Evolutionary conservation across 306 rosid species (phyloP), one percentile per base, ranked within the genome.

Genomic region (Potentilla sterilis): DNA sequence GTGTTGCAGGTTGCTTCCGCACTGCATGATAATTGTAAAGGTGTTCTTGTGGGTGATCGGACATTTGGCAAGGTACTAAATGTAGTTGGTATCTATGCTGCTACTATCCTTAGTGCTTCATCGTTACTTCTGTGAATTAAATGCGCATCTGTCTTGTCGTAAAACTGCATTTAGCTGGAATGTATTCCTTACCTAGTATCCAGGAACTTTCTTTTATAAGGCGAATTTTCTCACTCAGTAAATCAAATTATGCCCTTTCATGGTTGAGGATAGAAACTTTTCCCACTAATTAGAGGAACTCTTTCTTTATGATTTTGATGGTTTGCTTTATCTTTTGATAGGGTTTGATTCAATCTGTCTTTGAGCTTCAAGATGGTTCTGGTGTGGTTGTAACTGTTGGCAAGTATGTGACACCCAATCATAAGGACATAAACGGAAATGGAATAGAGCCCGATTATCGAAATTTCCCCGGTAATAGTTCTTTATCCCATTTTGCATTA

Each of bases 311-410:
- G 52, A 72, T 74, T 51, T 76, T 82, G 74, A 77, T 63, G 69
- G 68, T 46, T 37, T 75, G 70, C 51, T 46, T 46, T 46, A 13
- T 46, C n/a, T 62, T 77, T 37, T 72, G 21, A 62, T 85, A 92
- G 97, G 97, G 99, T 73, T 79, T 95, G 73, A 92, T 95, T 80
- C 97, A 95, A 82, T 95, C 99, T 76, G 97, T 95, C 66, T 95
- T 95, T 73, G 97, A 95, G 80, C 97, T 92, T 81, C 85, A 82
- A 34, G 96, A 95, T 75, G 97, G 97, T 74, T 95, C 98, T 65
- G 98, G 97, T 46, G 92, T 95, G 69, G 98, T 91, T 71, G 90
- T 95, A 73, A 92, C 98, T 69, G 93, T 95, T 72, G 97, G 97
- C 69, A 95, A 95, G 89, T 95, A 95, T 68, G 97, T 92, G 73